Evolutionary conservation across 805 yeast genomes (phyloP).

Genomic region (Metschnikowia gruessii): DNA sequence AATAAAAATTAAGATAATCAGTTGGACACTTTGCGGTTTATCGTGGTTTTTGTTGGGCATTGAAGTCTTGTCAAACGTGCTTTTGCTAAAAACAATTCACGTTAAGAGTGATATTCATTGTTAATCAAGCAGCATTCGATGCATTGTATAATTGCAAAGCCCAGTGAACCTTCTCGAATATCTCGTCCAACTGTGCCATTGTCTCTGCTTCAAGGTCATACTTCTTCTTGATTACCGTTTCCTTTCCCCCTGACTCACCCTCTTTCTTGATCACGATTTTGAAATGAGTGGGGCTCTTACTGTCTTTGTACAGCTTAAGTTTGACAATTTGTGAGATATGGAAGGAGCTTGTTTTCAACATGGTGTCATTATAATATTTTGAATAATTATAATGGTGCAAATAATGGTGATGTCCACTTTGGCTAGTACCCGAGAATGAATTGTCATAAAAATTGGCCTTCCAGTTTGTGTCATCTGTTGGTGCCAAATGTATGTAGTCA

Average conservation of each 20-base stretch:
- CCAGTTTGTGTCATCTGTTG: conserved; percentile 68
- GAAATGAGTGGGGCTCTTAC: conserved; percentile 71
- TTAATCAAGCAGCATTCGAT: conserved; percentile 10
- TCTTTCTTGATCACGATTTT: conserved; percentile 62
- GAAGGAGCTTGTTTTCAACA: conserved; percentile 80
- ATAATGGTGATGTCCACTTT: conserved; percentile 32
- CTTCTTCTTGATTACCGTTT: conserved; percentile 67
- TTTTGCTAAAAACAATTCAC: no score
- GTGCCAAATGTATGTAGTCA: conserved; percentile 85
- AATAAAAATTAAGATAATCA: no score
- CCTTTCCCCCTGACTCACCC: conserved; percentile 36
- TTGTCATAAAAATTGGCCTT: conserved; percentile 31
- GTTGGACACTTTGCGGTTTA: no score
- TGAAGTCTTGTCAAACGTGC: no score
- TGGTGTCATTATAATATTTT: conserved; percentile 56
- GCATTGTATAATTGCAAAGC: conserved; percentile 54
- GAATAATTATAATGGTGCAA: conserved; percentile 39
- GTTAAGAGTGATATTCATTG: background rate
- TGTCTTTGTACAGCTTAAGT: conserved; percentile 63
- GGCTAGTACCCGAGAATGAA: conserved; percentile 25
- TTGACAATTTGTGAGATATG: conserved; percentile 75
- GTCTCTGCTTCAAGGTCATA: conserved; percentile 81
- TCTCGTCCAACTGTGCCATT: conserved; percentile 62
- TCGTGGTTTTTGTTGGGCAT: no score
- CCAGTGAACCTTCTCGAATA: conserved; percentile 64